Evolutionary conservation across 192 early-diverging fungal species (phyloP), one percentile per base, ranked within the genome.

Genomic region (Umbelopsis ramanniana): DNA sequence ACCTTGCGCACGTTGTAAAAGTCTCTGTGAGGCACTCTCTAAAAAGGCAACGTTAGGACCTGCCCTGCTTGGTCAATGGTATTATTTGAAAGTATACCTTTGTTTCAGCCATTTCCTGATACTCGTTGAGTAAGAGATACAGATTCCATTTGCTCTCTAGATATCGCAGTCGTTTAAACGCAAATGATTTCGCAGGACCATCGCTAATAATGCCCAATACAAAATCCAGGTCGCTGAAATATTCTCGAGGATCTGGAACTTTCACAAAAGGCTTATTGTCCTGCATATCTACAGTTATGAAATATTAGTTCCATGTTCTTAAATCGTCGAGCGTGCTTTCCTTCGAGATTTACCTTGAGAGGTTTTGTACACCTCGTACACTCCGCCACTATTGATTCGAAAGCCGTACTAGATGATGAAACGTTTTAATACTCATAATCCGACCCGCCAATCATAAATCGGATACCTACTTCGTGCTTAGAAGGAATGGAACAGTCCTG

Each of bases 1-100:
- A 97, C 94, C 75, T 97, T 97, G 46, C 95, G 91, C 67, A 97
- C 93, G 67, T 97, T 97, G 88, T 97, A 97, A 77, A 95, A 92
- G 78, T 97, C 95, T 68, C 95, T 87, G 70, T 95, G 95, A 1
- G 95, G 93, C 35, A 97, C 95, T 68, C 85, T 71, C 83, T 89
- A 52, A 40, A n/a, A 45, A 22, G 15, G 2, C 21, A 45, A 22
- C 0, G 1, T 43, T 43, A 43, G 29, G 4, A 5, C 14, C 19
- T 5, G 3, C 14, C 12, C 3, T 37, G 6, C 33, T 6, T 12
- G 11, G 6, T 48, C 23, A 3, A 26, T 17, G 15, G 6, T 23
- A 46, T 9, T 21, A 33, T 17, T 52, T 26, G 15, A 45, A 15
- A 7, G 52, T 29, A 12, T 40, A 89, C 82, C 84, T 97, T 96